A percentile compares a stretch with the other conserved stretches of the same genome.
These are phyloP conservation scores for Puccinia horiana DNA, from an alignment of 1,284 basidiomycete species.

Conservation along the genomic window DNA sequence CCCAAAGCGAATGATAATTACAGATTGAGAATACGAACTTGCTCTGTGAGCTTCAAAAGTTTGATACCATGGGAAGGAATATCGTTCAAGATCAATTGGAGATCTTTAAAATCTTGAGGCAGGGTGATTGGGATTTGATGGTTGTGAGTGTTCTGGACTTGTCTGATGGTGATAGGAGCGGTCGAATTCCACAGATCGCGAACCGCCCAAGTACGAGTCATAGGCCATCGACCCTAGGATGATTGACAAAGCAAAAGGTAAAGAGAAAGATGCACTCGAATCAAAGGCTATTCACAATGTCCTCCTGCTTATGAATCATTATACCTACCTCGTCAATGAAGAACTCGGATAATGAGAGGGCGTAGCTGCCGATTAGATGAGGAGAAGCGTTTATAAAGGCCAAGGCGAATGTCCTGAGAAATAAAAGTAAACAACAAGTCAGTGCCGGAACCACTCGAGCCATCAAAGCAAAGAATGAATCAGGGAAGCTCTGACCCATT, in stretches of 20 bases:
- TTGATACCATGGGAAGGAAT: slow-evolving; percentile 26
- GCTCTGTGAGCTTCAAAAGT: slow-evolving; percentile 23
- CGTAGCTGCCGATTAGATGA: slow-evolving; percentile 12
- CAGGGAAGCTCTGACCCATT: slow-evolving; percentile 4
- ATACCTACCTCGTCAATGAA: slow-evolving; percentile 42
- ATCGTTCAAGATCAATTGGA: slow-evolving; percentile 19
- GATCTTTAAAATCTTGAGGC: not conserved
- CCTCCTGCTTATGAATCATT: not conserved
- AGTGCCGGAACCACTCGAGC: not conserved
- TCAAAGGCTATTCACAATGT: not conserved
- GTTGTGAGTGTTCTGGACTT: not conserved
- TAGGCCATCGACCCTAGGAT: slow-evolving; percentile 7
- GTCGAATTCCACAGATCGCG: slow-evolving; percentile 42
- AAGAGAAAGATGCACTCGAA: not conserved
- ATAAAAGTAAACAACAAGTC: not conserved
- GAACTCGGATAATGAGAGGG: slow-evolving; percentile 33
- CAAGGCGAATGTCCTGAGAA: slow-evolving; percentile 20
- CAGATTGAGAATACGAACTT: slow-evolving; percentile 15
- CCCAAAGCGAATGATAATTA: not conserved
- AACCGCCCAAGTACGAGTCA: slow-evolving; percentile 5
- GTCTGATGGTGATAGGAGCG: not conserved
- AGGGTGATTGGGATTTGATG: not conserved
- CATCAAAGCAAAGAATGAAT: not conserved
- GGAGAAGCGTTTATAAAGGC: slow-evolving; percentile 35
- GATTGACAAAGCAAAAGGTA: not conserved